Percentiles rank a stretch among this genome's conserved stretches.
These are phyloP conservation scores for Rhodotorula sphaerocarpa DNA, from an alignment of 768 basidiomycete genomes.

Conservation along the genomic window DNA sequence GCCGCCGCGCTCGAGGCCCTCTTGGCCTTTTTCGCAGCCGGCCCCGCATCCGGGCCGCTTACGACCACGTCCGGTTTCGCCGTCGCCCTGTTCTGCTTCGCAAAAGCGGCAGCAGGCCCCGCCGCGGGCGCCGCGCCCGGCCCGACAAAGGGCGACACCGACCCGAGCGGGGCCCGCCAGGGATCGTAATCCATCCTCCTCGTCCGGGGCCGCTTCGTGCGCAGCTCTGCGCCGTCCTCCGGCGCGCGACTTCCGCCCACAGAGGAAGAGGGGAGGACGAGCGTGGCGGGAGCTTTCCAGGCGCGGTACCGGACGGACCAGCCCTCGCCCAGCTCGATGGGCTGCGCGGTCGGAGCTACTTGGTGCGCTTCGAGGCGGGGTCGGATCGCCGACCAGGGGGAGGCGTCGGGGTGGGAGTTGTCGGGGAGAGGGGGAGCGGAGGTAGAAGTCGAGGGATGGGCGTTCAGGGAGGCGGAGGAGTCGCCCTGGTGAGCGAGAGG, in stretches of 20 bases:
- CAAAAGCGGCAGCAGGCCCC: too few species aligned
- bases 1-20: background rate
- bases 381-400: constrained; percentile 1
- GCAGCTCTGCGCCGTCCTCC: too few species aligned
- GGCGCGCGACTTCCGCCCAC: too few species aligned
- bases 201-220: too few species aligned
- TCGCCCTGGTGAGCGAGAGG: too few species aligned
- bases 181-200: constrained; percentile 5
- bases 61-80: background rate
- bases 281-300: constrained; percentile 18
- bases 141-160: background rate
- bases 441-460: background rate
- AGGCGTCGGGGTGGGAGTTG: background rate
- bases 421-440: background rate
- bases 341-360: background rate
- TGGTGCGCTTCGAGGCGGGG: constrained; percentile 1
- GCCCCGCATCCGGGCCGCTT: background rate
- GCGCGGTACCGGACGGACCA: constrained; percentile 19
- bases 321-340: constrained; percentile 21
- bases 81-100: background rate
- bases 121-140: background rate
- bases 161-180: background rate
- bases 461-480: too few species aligned
- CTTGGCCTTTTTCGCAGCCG: constrained; percentile 7
- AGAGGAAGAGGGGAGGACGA: background rate